Percentiles rank a stretch among this genome's conserved stretches.
These are phyloP conservation scores for Solanum gracilifrons DNA, from an alignment of 257 asterid genomes.

Conservation along the genomic window DNA sequence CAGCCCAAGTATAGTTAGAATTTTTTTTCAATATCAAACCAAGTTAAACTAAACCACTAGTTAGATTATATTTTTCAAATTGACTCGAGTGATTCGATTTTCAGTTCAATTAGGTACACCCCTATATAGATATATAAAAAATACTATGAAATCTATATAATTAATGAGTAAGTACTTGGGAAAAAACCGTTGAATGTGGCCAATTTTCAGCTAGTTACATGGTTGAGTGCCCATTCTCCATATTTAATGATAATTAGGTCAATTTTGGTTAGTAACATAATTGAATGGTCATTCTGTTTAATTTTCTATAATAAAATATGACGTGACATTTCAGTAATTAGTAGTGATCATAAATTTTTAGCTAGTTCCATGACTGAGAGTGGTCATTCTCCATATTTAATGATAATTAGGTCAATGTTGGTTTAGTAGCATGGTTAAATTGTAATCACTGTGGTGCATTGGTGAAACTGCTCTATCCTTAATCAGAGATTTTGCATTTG, in stretches of 20 bases:
- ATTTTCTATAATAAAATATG: not conserved
- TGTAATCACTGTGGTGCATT: not conserved
- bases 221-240: not conserved
- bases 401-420: not conserved
- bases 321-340: not conserved
- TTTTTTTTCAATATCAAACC: too few species aligned
- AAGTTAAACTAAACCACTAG: too few species aligned
- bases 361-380: not conserved
- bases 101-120: not conserved
- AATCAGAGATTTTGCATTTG: too few species aligned
- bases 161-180: not conserved
- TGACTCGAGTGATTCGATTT: too few species aligned
- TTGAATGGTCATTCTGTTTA: not conserved
- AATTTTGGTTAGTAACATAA: not conserved
- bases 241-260: not conserved
- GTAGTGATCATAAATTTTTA: not conserved
- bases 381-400: not conserved
- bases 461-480: rapidly evolving
- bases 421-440: not conserved
- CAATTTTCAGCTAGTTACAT: not conserved
- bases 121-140: too few species aligned
- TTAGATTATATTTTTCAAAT: too few species aligned
- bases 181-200: not conserved
- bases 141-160: not conserved
- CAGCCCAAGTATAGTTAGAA: too few species aligned